Conservation (phyloP, 768 basidiomycete genomes). For the Termitomyces sp. region DNA sequence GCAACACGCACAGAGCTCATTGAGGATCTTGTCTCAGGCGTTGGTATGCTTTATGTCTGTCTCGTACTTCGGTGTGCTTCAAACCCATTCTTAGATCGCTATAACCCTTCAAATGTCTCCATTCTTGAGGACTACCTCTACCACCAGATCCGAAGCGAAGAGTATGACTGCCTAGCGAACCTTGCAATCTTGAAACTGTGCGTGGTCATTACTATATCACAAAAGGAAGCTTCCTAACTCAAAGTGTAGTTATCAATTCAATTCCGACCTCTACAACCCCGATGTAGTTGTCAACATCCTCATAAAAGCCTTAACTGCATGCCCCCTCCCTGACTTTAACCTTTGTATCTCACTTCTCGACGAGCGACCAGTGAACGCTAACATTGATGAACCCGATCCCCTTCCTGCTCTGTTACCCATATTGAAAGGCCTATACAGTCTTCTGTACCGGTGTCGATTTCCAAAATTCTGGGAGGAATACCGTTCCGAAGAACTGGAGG, state of each 20-base stretch:
- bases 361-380: constrained; percentile 53
- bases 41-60: constrained; percentile 51
- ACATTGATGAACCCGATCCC: constrained; percentile 79
- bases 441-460: constrained; percentile 83
- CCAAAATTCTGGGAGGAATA: constrained; percentile 82
- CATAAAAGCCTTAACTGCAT: constrained; percentile 81
- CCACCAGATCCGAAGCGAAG: constrained; percentile 85
- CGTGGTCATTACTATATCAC: constrained; percentile 15
- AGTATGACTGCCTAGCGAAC: constrained; percentile 95
- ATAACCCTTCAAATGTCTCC: constrained; percentile 91
- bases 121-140: constrained; percentile 97
- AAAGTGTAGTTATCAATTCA: constrained; percentile 86
- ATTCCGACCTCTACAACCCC: constrained; percentile 87
- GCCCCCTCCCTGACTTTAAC: constrained; percentile 90
- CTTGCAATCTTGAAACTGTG: constrained; percentile 92
- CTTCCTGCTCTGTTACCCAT: constrained; percentile 66
- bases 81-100: constrained; percentile 63
- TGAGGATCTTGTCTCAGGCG: constrained; percentile 87
- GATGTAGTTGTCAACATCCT: constrained; percentile 95
- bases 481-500: constrained; percentile 63
- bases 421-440: constrained; percentile 61
- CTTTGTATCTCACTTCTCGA: constrained; percentile 92
- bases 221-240: background rate
- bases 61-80: constrained; percentile 2
- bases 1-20: constrained; percentile 81